Evolutionary conservation across 768 basidiomycete genomes (phyloP).

Genomic region (Serpula lacrymans): DNA sequence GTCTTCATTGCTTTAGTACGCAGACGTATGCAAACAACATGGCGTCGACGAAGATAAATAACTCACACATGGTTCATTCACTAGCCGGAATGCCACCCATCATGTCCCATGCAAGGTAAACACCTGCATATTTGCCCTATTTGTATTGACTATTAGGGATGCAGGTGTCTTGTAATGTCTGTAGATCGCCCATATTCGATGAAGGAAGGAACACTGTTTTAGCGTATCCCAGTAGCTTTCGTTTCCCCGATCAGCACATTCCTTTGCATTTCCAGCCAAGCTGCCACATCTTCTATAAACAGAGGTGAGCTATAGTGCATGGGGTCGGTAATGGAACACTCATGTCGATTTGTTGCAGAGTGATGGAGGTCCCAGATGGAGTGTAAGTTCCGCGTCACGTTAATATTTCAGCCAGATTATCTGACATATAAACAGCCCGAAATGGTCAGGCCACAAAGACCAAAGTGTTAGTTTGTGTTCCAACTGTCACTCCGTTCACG

Average conservation of each 20-base stretch:
- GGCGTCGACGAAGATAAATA: no score
- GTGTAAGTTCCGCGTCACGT: slow-evolving; percentile 2
- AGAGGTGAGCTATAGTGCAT: no score
- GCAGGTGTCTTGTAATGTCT: slow-evolving; percentile 25
- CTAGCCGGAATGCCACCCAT: slow-evolving; percentile 12
- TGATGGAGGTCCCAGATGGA: slow-evolving; percentile 6
- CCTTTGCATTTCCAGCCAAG: slow-evolving; percentile 6
- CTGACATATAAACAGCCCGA: slow-evolving; percentile 2
- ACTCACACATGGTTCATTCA: no score
- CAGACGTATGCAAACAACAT: no score
- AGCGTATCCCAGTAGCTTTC: slow-evolving; percentile 26
- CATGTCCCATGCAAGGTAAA: slow-evolving; percentile 30
- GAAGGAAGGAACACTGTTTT: slow-evolving; percentile 30
- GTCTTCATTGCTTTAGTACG: slow-evolving; percentile 30
- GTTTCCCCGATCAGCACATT: slow-evolving; percentile 14
- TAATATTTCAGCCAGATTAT: background rate
- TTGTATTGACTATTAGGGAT: background rate
- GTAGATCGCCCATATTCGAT: slow-evolving; percentile 30
- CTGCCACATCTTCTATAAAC: slow-evolving; percentile 6
- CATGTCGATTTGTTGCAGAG: no score
- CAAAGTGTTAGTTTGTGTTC: no score
- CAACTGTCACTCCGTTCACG: no score
- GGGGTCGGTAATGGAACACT: no score
- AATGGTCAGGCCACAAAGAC: slow-evolving; percentile 5
- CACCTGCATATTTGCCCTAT: background rate